Base-by-base conservation (phyloP, 2,329 filamentous ascomycete genomes). In the Diaporthe sp. region DNA sequence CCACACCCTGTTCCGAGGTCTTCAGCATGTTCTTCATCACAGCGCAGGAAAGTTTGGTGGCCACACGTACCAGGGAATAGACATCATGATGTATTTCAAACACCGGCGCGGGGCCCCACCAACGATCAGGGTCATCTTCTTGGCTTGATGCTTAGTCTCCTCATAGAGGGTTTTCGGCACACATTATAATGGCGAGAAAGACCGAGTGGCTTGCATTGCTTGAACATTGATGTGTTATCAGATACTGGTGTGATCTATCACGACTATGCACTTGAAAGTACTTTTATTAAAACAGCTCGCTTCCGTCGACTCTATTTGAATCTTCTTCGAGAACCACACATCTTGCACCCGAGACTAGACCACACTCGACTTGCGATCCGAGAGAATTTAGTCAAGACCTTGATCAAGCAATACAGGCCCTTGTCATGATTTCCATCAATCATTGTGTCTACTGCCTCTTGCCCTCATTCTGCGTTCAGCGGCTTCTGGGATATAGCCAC, bases 361-460 rank as follows among this genome's bases (percentile, higher is more conserved):
- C 19, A 47, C 6, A 47, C 17, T 22, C 42, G 8, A 47, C 19
- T 47, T 17, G 6, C 1, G 19, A 4, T 19, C 42, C 13, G 2
- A 47, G 42, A 47, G 17, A 47, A 47, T 17, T 2, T 19, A 28
- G 15, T 13, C 5, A 28, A 25, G n/a, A 28, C 15, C 25, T 0
- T 54, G n/a, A 28, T 7, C 50, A 28, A 1, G 1, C 3, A 50
- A 52, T 13, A 10, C 9, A 52, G 9, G 47, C 13, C 17, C n/a
- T n/a, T 10, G 42, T 52, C 47, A 13, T 25, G 1, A 50, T 4
- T 0, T 2, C 1, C n/a, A 0, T 54, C 12, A 1, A 15, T 54
- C 25, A 7, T 15, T 15, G 13, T 54, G 10, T 28, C n/a, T 54
- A 19, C 8, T 12, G 25, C 10, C 1, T 7, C 25, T 54, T 28